These are phyloP conservation scores for Primulina tabacum DNA, from an alignment of 257 asterid genomes.

Conservation along the genomic window DNA sequence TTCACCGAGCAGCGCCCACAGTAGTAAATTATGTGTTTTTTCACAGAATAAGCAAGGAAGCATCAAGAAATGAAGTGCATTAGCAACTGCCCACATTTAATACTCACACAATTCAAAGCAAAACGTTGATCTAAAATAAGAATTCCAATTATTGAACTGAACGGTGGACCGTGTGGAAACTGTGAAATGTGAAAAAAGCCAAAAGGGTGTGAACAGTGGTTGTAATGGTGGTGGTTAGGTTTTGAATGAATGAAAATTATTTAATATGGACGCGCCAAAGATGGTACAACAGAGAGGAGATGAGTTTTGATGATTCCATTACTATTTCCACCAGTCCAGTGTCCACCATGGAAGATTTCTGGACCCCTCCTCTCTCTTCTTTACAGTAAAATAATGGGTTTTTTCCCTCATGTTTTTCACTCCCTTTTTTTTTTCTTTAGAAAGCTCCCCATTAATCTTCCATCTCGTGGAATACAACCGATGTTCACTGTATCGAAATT, in stretches of 20 bases:
- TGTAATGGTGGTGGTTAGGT: not conserved
- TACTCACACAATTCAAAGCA: not conserved
- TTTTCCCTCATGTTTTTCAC: too few species aligned
- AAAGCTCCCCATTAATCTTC: too few species aligned
- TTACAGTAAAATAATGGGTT: too few species aligned
- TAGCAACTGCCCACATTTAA: conserved; percentile 2
- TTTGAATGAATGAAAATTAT: not conserved
- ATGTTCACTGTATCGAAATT: too few species aligned
- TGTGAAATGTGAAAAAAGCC: not conserved
- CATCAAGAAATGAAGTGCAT: conserved; percentile 1
- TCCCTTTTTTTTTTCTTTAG: too few species aligned
- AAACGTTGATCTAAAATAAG: too few species aligned
- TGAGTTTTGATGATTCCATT: not conserved
- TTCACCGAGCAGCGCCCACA: conserved; percentile 4
- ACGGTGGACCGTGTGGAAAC: not conserved
- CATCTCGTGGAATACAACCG: too few species aligned
- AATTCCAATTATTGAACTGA: not conserved
- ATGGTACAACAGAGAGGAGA: not conserved
- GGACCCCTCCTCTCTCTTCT: not conserved
- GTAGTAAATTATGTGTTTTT: not conserved
- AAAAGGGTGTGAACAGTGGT: not conserved
- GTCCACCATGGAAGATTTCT: not conserved
- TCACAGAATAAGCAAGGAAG: not conserved
- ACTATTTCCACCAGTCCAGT: not conserved
- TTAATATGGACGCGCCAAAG: not conserved